Evolutionary conservation across 1,284 basidiomycete genomes (phyloP), one percentile per base, ranked within the genome.

Genomic region (Rhodotorula sp.): DNA sequence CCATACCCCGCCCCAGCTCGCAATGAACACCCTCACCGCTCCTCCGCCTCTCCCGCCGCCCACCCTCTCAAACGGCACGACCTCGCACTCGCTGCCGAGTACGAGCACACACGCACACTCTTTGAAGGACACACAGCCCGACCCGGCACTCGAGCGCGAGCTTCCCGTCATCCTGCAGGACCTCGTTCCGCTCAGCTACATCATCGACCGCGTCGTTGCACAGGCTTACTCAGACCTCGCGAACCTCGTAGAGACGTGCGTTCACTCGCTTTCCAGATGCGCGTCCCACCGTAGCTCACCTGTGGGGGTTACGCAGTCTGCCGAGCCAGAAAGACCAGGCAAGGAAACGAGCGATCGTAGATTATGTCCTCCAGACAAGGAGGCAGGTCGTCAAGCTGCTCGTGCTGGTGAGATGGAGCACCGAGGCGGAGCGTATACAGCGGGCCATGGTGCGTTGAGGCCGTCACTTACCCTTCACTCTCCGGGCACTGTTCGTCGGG

Each of bases 301-400:
- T n/a, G n/a, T 15, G 40, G 40, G 13, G 9, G 16, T 44, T 44
- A 31, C n/a, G n/a, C 74, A 92, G 91, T 40, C 85, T 94, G 80
- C 90, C 92, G 18, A 88, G 88, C 73, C 87, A 90, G 84, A 88
- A 90, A 20, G 91, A 93, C 77, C 82, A 83, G n/a, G 88, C 87
- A 48, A 86, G 90, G 59, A 93, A 94, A 77, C 86, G 89, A 46
- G 88, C 85, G 31, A 83, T 95, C 52, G 90, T 91, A 16, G 89
- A 92, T 74, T 94, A 90, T 85, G 91, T 93, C 1, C 87, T 93
- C 40, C 88, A 88, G 78, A 90, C 87, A 18, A 90, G 94, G 81
- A 90, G 91, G 76, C 91, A 94, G 76, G 87, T 93, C 56, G 88
- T 93, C 59, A 95, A 94, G 81, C 81, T 95, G 24, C 91, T 92